Base-by-base conservation (phyloP, 495 filamentous ascomycete species). In the Daldinia concentrica region DNA sequence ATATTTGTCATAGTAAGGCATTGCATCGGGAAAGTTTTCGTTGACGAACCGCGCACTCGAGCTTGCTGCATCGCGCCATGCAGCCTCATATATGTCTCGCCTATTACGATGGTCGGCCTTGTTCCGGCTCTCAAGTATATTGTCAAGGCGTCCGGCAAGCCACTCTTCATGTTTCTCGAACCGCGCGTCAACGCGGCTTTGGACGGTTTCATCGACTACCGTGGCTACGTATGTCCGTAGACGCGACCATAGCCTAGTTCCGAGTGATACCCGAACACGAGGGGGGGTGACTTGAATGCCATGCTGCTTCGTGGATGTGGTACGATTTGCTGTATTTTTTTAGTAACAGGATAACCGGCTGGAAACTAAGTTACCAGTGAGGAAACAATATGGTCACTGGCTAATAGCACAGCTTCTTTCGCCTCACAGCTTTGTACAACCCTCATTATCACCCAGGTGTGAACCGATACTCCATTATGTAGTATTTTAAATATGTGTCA, bases 11-110 rank as follows among this genome's bases (percentile, higher is more conserved):
- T 48, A 48, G 43, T 48, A 48, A 24, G 43, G 43, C 17, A 48
- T 22, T 9, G 43, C 43, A 12, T 48, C 43, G 17, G 43, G 17
- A 6, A 48, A 22, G 19, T 48, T 22, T 2, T 55, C 22, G 51
- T 29, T 29, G 51, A 32, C 51, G 27, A 55, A 55, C 12, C 29
- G 51, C 4, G 51, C 51, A 24, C 51, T 55, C 26, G 51, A 55
- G 15, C 14, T 14, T 9, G 51, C 51, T 32, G 51, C 51, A 9
- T 55, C 51, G 27, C 51, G 51, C 26, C 29, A 27, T 17, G 26
- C 51, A 11, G 51, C 51, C 8, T 29, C 51, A 6, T 15, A 55
- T 15, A 55, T 55, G n/a, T 55, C 51, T 15, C 51, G 51, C n/a
- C 51, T 55, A 3, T 32, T 55, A 11, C 51, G 51, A 17, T 32